Percentiles rank a stretch among this genome's conserved stretches.
These are phyloP conservation scores for Tritrichomonas musculus DNA, from an alignment of 208 protist genomes.

Conservation along the genomic window DNA sequence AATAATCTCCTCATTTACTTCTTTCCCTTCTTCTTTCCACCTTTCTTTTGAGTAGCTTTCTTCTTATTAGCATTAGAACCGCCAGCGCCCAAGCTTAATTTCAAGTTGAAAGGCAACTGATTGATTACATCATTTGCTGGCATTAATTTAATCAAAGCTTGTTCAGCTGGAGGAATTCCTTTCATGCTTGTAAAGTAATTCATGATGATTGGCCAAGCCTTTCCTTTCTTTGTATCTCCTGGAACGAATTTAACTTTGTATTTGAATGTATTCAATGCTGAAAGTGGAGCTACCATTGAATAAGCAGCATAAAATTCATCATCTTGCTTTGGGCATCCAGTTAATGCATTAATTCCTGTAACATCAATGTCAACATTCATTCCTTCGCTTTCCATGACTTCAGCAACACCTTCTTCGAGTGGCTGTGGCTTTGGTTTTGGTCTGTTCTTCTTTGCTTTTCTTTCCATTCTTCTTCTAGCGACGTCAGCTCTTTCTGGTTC, in stretches of 20 bases:
- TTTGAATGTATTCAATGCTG: neutral
- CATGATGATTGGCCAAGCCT: neutral
- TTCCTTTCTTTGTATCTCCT: constrained; percentile 31
- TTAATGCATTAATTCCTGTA: neutral
- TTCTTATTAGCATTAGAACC: neutral
- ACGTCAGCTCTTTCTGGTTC: neutral
- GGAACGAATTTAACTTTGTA: constrained; percentile 9
- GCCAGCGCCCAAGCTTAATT: neutral
- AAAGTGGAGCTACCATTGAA: neutral
- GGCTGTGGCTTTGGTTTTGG: neutral
- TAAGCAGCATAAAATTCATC: constrained; percentile 24
- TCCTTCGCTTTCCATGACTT: constrained; percentile 14
- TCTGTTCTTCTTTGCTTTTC: neutral
- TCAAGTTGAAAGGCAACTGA: neutral
- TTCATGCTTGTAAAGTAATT: constrained; percentile 14
- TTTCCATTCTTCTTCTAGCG: neutral
- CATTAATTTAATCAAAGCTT: neutral
- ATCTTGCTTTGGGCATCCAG: neutral
- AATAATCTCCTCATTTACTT: too few species aligned
- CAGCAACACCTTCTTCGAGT: neutral
- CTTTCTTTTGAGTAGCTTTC: neutral
- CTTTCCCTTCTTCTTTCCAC: constrained; percentile 6
- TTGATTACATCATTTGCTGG: neutral
- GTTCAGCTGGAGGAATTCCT: neutral
- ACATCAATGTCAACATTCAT: neutral